Base-by-base conservation (phyloP, 768 basidiomycete genomes). In the Pisolithus tinctorius region DNA sequence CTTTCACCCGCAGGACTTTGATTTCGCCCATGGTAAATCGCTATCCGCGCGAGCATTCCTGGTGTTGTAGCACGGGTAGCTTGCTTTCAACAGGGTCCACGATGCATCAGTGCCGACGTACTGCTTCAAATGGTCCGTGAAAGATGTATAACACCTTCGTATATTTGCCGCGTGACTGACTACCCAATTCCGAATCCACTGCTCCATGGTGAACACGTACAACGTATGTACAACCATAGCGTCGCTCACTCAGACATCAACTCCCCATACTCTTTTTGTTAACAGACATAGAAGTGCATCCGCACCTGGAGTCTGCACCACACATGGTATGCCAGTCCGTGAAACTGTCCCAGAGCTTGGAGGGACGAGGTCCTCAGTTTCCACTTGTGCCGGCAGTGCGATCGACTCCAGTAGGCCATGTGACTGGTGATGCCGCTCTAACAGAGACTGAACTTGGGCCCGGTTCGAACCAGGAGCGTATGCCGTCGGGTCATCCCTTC, bases 381-480 rank as follows among this genome's bases (percentile, higher is more conserved):
- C 77, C 8, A 82, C 77, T 52, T 69, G 76, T 2, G 79, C 81
- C 14, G 83, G 83, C 6, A 82, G 45, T 0, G 74, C 76, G 13
- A 68, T 72, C 6, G 80, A 78, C 61, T 82, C 80, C 65, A 73
- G 69, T 16, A 68, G 55, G 1, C 60, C 66, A 54, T 71, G 69
- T 41, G 37, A 47, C 59, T 65, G 45, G 59, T 60, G 53, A 58
- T 62, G 50, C 59, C 65, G 52, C 47, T 79, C 76, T 25, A 82
- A 65, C 55, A 74, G 69, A 29, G 73, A 73, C 57, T 88, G 85
- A 1, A 82, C 76, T 52, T 78, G 65, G 6, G 82, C 80, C 40
- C 87, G 81, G 63, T 83, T 88, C 13, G 71, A 70, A 7, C 86
- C 85, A 1, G 80, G 78, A 1, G 79, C 74, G 63, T 87, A 84